Conservation (phyloP, 805 yeast species). For the Kodamaea jinghongensis region DNA sequence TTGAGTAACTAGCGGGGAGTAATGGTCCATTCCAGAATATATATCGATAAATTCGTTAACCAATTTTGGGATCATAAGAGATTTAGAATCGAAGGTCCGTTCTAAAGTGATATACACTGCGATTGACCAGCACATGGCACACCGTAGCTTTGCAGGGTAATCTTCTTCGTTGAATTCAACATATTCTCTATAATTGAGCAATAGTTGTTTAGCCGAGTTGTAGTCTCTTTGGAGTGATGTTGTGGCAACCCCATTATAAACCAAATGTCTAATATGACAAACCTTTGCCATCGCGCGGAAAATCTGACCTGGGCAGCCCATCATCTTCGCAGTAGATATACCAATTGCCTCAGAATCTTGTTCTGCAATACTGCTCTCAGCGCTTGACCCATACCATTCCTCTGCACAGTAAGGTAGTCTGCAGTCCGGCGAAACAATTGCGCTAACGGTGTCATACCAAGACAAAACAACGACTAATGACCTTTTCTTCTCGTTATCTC, state of each 20-base stretch:
- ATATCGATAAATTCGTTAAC: constrained; percentile 47
- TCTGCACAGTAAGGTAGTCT: constrained; percentile 52
- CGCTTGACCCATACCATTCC: constrained; percentile 49
- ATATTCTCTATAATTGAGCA: constrained; percentile 48
- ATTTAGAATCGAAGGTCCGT: constrained; percentile 26
- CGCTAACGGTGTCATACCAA: constrained; percentile 59
- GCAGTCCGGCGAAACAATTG: constrained; percentile 56
- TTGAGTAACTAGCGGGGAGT: constrained; percentile 51
- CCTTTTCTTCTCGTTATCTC: constrained; percentile 47
- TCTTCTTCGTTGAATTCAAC: constrained; percentile 27
- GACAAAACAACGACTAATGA: constrained; percentile 51
- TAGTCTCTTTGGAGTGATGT: constrained; percentile 17
- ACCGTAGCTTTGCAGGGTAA: constrained; percentile 42
- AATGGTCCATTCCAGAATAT: constrained; percentile 44
- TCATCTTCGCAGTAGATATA: constrained; percentile 50
- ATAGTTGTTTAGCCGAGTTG: constrained; percentile 29
- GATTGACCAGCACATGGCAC: constrained; percentile 59
- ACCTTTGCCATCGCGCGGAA: constrained; percentile 46
- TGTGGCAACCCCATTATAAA: constrained; percentile 10
- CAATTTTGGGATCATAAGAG: constrained; percentile 26
- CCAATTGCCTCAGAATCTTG: too few species aligned
- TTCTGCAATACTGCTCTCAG: constrained; percentile 10
- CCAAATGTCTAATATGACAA: constrained; percentile 36
- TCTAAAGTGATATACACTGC: constrained; percentile 30
- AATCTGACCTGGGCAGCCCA: constrained; percentile 62